Conservation (phyloP, 768 basidiomycete genomes). For the Russula griseocarnosa region DNA sequence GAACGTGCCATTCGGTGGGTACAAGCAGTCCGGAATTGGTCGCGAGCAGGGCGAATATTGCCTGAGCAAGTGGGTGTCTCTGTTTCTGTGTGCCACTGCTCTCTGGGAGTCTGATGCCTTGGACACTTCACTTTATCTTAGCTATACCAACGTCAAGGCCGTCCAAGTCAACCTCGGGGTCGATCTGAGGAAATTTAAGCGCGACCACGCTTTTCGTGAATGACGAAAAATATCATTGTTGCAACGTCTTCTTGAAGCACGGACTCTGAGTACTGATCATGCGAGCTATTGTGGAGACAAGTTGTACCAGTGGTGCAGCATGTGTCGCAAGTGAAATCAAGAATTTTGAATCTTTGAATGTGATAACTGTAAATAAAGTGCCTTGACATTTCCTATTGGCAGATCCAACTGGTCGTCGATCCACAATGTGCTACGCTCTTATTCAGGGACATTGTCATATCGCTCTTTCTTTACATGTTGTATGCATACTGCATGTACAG, state of each 20-base stretch:
- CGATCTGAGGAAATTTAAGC: not conserved
- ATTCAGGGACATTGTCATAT: not conserved
- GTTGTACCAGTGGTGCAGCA: too few species aligned
- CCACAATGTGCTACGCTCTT: not conserved
- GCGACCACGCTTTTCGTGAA: not conserved
- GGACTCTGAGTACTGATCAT: too few species aligned
- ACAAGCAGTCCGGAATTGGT: slow-evolving; percentile 65
- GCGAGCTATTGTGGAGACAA: too few species aligned
- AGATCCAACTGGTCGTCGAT: not conserved
- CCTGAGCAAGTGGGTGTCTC: slow-evolving; percentile 31
- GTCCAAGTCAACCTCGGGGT: slow-evolving; percentile 26
- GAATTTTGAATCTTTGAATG: too few species aligned
- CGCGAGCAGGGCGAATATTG: slow-evolving; percentile 61
- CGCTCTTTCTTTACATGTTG: too few species aligned
- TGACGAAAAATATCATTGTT: not conserved
- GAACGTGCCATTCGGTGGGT: slow-evolving; percentile 60
- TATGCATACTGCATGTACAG: too few species aligned
- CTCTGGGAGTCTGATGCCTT: not conserved
- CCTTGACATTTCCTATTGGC: too few species aligned
- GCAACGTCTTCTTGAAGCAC: too few species aligned
- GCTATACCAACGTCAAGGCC: slow-evolving; percentile 27
- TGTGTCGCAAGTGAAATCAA: too few species aligned
- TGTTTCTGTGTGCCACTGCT: not conserved
- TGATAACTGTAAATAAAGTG: too few species aligned
- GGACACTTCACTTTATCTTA: not conserved